A percentile compares a stretch with the other conserved stretches of the same genome.
Evolutionary conservation across 2,329 filamentous ascomycete genomes (phyloP).

Genomic region (Endoconidiophora laricicola): DNA sequence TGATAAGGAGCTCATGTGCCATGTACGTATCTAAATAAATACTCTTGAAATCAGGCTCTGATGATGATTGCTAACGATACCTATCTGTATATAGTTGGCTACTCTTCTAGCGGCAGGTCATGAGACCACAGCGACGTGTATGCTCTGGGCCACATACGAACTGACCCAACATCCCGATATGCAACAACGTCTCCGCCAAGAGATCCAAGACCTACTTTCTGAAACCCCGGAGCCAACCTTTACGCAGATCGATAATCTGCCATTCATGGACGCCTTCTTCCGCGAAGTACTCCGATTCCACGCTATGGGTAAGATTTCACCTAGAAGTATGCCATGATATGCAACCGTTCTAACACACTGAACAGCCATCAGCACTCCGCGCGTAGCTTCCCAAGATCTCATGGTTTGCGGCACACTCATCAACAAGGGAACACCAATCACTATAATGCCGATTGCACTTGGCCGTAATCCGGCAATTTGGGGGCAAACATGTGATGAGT

Average conservation of each 20-base stretch:
- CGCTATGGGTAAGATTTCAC: conserved; percentile 18
- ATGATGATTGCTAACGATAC: conserved; percentile 15
- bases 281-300: conserved; percentile 27
- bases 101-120: conserved; percentile 29
- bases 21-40: conserved; percentile 6
- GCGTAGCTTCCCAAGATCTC: conserved; percentile 20
- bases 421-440: conserved; percentile 22
- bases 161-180: conserved; percentile 22
- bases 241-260: conserved; percentile 20
- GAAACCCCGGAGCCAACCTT: conserved; percentile 13
- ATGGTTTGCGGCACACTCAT: conserved; percentile 20
- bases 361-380: conserved; percentile 19
- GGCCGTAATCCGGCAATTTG: conserved; percentile 23
- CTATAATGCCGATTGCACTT: conserved; percentile 22
- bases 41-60: background rate
- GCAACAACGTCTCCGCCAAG: conserved; percentile 23
- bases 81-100: conserved; percentile 23
- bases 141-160: conserved; percentile 26
- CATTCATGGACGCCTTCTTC: conserved; percentile 25
- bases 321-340: background rate
- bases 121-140: conserved; percentile 26
- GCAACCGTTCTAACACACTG: conserved; percentile 4
- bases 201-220: conserved; percentile 19
- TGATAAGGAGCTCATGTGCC: conserved; percentile 16
- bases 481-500: conserved; percentile 21